These are phyloP conservation scores for Cercospora canescens DNA, from an alignment of 2,329 filamentous ascomycete genomes.

Conservation along the genomic window DNA sequence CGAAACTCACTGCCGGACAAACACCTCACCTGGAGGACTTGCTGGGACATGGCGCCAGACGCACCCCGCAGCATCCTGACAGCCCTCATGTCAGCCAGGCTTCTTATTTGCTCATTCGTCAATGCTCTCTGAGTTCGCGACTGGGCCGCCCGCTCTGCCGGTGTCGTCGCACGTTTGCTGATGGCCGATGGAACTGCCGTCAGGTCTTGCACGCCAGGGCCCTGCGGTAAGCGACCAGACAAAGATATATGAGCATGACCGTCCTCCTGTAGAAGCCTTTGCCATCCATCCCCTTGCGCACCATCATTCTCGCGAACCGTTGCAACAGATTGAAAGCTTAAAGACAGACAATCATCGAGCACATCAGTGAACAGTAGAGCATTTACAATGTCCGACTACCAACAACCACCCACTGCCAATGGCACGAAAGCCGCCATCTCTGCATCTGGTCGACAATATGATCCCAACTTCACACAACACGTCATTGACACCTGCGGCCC, in stretches of 20 bases:
- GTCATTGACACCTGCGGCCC: conserved; percentile 74
- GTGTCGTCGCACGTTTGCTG: background rate
- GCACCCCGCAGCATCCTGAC: conserved; percentile 11
- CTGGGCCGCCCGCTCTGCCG: conserved; percentile 8
- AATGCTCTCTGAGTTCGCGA: background rate
- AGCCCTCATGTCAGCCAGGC: background rate
- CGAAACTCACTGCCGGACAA: background rate
- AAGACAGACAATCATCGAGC: background rate
- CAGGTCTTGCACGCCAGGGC: background rate
- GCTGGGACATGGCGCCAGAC: background rate
- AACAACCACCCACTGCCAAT: conserved; percentile 7
- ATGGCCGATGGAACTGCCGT: conserved; percentile 20
- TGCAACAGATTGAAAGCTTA: background rate
- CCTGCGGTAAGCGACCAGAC: conserved; percentile 11
- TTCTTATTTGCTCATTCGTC: conserved; percentile 6
- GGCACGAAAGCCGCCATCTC: background rate
- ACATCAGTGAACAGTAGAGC: background rate
- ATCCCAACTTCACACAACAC: conserved; percentile 74
- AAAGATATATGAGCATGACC: conserved; percentile 11
- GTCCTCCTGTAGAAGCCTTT: conserved; percentile 1
- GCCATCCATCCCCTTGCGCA: background rate
- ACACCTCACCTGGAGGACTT: background rate
- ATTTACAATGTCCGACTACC: conserved; percentile 5
- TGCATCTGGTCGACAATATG: conserved; percentile 52
- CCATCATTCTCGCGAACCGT: background rate